Evolutionary conservation across 371 early-diverging fungal genomes (phyloP).

Genomic region (Mucor saturninus): DNA sequence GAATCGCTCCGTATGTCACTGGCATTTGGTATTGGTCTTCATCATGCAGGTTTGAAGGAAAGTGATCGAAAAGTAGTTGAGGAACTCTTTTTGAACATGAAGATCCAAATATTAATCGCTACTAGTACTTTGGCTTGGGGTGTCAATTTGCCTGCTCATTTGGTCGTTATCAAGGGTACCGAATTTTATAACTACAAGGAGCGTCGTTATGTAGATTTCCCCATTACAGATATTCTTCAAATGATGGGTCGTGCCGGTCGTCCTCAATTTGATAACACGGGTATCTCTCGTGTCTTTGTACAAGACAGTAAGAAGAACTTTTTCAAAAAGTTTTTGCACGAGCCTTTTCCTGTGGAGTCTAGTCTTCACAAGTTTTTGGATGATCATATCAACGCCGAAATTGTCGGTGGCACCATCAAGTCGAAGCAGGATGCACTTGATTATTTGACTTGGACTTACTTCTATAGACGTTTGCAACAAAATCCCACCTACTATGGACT

Average conservation of each 20-base stretch:
- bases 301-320: slow-evolving; percentile 93
- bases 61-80: slow-evolving; percentile 90
- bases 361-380: slow-evolving; percentile 76
- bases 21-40: slow-evolving; percentile 97
- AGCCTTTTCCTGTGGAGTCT: slow-evolving; percentile 91
- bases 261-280: slow-evolving; percentile 95
- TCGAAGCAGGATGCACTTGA: slow-evolving; percentile 92
- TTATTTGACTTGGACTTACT: slow-evolving; percentile 94
- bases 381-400: slow-evolving; percentile 94
- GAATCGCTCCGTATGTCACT: slow-evolving; percentile 78
- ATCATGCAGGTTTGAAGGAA: slow-evolving; percentile 97
- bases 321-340: slow-evolving; percentile 95
- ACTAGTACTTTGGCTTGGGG: slow-evolving; percentile 99
- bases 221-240: slow-evolving; percentile 95
- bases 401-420: slow-evolving; percentile 83
- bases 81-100: slow-evolving; percentile 88
- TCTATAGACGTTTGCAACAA: slow-evolving; percentile 86
- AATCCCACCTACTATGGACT: slow-evolving; percentile 96
- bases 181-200: slow-evolving; percentile 93
- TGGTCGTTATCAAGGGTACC: slow-evolving; percentile 98
- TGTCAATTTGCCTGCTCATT: slow-evolving; percentile 97
- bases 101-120: slow-evolving; percentile 95
- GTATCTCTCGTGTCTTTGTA: slow-evolving; percentile 87
- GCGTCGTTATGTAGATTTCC: slow-evolving; percentile 91
- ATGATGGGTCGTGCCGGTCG: slow-evolving; percentile 99